Evolutionary conservation across 495 filamentous ascomycete species (phyloP).

Genomic region (Aspergillus bridgeri): DNA sequence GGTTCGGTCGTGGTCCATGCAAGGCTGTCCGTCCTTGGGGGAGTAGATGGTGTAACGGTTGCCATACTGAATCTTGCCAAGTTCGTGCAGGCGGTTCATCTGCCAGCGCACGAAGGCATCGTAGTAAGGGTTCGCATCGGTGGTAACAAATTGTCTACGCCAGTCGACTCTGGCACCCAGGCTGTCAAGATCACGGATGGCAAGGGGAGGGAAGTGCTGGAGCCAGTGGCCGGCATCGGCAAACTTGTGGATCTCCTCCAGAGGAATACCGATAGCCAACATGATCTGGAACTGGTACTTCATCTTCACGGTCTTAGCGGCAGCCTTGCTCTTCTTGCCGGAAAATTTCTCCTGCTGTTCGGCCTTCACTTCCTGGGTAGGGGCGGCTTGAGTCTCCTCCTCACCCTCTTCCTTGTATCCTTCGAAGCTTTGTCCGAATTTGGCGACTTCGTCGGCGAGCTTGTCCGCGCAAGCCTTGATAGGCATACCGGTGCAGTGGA

Average conservation of each 20-base stretch:
- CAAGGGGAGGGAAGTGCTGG: conserved; percentile 79
- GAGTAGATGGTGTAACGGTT: conserved; percentile 94
- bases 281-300: conserved; percentile 91
- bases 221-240: conserved; percentile 87
- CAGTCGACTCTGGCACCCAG: conserved; percentile 88
- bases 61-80: conserved; percentile 91
- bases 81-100: conserved; percentile 87
- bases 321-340: conserved; percentile 91
- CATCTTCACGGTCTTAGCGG: conserved; percentile 83
- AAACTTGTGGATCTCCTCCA: conserved; percentile 86
- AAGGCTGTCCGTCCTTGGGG: conserved; percentile 95
- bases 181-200: conserved; percentile 74
- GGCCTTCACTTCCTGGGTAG: conserved; percentile 60
- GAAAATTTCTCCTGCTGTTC: conserved; percentile 89
- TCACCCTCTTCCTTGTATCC: conserved; percentile 61
- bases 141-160: conserved; percentile 88
- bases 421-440: conserved; percentile 88
- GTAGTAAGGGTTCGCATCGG: conserved; percentile 95
- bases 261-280: conserved; percentile 77
- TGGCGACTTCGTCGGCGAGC: conserved; percentile 78
- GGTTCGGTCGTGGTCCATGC: conserved; percentile 94
- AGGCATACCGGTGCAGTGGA: conserved; percentile 96
- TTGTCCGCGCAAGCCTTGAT: conserved; percentile 98
- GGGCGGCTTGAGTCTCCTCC: conserved; percentile 45
- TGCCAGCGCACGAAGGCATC: conserved; percentile 97